Percentiles rank a stretch among this genome's conserved stretches.
Conservation (phyloP, 2,329 filamentous ascomycete genomes). For the Diatrype stigma region DNA sequence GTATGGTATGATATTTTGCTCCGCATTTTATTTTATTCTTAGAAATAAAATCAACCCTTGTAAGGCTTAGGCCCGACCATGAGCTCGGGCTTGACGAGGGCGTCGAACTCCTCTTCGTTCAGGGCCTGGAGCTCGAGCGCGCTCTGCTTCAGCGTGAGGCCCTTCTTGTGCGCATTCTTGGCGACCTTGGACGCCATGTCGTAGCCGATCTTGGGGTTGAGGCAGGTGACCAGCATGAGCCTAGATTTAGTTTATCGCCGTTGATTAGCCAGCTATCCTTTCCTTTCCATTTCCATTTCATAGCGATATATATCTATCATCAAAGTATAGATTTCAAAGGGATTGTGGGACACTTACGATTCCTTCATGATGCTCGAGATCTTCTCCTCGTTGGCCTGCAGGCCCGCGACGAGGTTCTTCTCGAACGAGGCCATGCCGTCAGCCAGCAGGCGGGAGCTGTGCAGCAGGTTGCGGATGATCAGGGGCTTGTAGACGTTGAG, state of each 20-base stretch:
- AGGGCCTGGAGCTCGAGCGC: conserved; percentile 90
- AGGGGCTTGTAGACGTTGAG: conserved; percentile 99
- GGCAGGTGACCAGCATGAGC: conserved; percentile 95
- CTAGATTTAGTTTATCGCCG: conserved; percentile 38
- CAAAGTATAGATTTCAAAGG: too few species aligned
- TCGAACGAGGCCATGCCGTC: conserved; percentile 96
- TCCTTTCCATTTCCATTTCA: too few species aligned
- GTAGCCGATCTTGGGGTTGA: conserved; percentile 96
- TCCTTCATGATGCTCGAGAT: conserved; percentile 89
- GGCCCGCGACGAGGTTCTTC: conserved; percentile 82
- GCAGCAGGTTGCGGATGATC: conserved; percentile 89
- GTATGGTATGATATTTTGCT: too few species aligned
- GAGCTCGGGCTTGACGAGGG: conserved; percentile 84
- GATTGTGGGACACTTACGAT: conserved; percentile 62
- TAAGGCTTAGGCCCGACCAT: conserved; percentile 81
- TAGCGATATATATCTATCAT: too few species aligned
- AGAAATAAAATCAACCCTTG: conserved; percentile 46
- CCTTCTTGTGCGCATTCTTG: conserved; percentile 99
- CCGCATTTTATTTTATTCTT: too few species aligned
- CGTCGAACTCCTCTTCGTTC: conserved; percentile 84
- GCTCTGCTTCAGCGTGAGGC: conserved; percentile 85
- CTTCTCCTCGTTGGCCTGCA: conserved; percentile 90
- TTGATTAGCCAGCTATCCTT: conserved; percentile 21
- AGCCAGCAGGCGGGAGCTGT: conserved; percentile 81
- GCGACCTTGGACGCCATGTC: conserved; percentile 96